These are phyloP conservation scores for Fraxinus sp. DNA, from an alignment of 305 asterid genomes.

Conservation along the genomic window DNA sequence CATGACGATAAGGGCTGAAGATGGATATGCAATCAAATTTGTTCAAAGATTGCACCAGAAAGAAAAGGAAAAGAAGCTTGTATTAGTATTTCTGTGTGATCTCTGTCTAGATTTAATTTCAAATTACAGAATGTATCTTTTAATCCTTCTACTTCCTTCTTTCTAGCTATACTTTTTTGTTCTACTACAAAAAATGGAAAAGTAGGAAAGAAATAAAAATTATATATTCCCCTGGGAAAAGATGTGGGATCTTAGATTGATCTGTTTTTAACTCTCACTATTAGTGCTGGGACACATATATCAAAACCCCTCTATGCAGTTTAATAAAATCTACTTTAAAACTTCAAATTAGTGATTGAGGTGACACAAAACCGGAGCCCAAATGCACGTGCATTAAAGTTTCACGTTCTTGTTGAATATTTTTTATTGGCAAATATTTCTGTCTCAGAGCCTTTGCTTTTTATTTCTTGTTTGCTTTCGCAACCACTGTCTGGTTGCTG, in stretches of 20 bases:
- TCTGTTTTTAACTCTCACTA: background rate
- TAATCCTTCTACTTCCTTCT: background rate
- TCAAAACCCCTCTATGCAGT: background rate
- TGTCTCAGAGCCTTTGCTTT: background rate
- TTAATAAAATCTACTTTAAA: background rate
- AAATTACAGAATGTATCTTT: background rate
- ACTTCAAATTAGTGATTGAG: background rate
- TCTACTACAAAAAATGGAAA: background rate
- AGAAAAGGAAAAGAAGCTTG: background rate
- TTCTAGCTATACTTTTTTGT: background rate
- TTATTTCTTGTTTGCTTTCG: background rate
- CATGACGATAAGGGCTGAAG: background rate
- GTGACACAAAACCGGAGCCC: background rate
- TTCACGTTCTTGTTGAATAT: background rate
- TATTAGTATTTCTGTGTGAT: background rate
- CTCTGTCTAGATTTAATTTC: background rate
- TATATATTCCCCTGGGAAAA: background rate
- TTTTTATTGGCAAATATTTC: background rate
- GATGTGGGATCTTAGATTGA: background rate
- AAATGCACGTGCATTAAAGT: background rate
- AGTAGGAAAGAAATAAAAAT: background rate
- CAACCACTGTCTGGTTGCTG: background rate
- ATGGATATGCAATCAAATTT: background rate
- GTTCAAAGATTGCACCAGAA: background rate
- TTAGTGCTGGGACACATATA: background rate